Conservation (phyloP, 2,329 filamentous ascomycete genomes). For the Peltaster fructicola region DNA sequence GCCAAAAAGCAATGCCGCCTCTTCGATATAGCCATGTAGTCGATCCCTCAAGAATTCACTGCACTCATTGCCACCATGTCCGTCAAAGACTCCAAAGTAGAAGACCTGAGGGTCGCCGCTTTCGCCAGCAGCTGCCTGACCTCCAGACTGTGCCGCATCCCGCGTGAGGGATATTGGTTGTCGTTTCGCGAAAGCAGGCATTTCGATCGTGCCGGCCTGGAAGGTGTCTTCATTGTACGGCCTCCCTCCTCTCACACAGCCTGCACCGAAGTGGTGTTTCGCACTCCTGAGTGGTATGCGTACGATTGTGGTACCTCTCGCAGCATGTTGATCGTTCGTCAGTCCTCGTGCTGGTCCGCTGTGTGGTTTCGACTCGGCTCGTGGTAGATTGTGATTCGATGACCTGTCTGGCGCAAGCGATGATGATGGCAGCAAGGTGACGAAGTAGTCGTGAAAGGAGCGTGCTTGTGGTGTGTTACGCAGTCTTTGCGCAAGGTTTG, state of each 20-base stretch:
- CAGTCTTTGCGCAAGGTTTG: too few relatives aligned
- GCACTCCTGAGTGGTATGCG: conserved; percentile 84
- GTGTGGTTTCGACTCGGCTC: conserved; percentile 68
- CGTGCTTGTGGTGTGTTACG: conserved; percentile 13
- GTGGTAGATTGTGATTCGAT: conserved; percentile 70
- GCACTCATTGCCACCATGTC: conserved; percentile 80
- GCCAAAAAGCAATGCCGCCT: conserved; percentile 58
- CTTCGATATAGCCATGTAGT: conserved; percentile 77
- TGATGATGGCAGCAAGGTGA: conserved; percentile 84
- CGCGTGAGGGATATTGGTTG: conserved; percentile 47
- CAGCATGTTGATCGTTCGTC: too few relatives aligned
- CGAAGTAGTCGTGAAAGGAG: conserved; percentile 86
- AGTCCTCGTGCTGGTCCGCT: conserved; percentile 21
- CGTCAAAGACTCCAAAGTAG: conserved; percentile 94
- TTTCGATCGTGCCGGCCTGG: conserved; percentile 81
- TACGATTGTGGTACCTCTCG: conserved; percentile 82
- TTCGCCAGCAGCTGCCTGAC: conserved; percentile 48
- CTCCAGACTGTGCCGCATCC: conserved; percentile 6
- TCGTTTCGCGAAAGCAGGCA: conserved; percentile 81
- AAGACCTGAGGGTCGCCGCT: conserved; percentile 90
- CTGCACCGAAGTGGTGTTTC: conserved; percentile 87
- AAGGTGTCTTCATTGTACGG: conserved; percentile 87
- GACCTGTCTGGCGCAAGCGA: conserved; percentile 71
- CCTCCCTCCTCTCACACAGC: conserved; percentile 61
- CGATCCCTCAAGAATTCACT: conserved; percentile 70